These are phyloP conservation scores for Nannizzia gypsea DNA, from an alignment of 2,329 filamentous ascomycete genomes.

Conservation along the genomic window DNA sequence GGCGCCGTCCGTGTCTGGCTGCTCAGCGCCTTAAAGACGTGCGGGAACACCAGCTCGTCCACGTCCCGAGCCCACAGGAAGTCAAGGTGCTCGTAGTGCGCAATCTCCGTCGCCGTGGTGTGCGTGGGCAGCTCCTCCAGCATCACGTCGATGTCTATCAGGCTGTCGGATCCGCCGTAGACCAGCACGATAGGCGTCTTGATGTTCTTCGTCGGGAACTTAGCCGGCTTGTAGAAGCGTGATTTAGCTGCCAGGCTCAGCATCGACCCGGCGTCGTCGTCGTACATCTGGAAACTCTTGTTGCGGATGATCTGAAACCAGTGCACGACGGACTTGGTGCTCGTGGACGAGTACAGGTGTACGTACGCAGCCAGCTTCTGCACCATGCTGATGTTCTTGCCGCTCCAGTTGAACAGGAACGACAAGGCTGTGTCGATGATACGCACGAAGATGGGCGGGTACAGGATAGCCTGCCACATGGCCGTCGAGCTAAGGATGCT, in stretches of 20 bases:
- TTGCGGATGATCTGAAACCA: conserved; percentile 99
- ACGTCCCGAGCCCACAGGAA: conserved; percentile 90
- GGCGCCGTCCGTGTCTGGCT: conserved; percentile 38
- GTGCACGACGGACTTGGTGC: conserved; percentile 91
- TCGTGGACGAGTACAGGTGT: conserved; percentile 92
- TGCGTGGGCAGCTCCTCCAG: conserved; percentile 71
- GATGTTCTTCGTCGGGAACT: conserved; percentile 94
- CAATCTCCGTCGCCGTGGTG: conserved; percentile 75
- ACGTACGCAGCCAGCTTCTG: conserved; percentile 95
- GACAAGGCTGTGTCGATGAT: conserved; percentile 69
- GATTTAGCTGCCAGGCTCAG: conserved; percentile 53
- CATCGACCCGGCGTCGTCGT: conserved; percentile 69
- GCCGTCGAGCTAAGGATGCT: conserved; percentile 86
- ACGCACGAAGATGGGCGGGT: conserved; percentile 83
- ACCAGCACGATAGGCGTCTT: conserved; percentile 87
- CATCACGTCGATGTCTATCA: conserved; percentile 92
- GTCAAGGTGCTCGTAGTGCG: conserved; percentile 92
- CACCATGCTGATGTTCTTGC: conserved; percentile 65
- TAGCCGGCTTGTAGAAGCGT: conserved; percentile 91
- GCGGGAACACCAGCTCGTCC: conserved; percentile 70
- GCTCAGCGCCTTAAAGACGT: conserved; percentile 81
- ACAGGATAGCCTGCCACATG: conserved; percentile 94
- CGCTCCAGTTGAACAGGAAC: conserved; percentile 85
- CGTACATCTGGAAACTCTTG: conserved; percentile 94
- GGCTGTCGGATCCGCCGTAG: conserved; percentile 84